Base-by-base conservation (phyloP, 371 early-diverging fungal genomes). In the Apophysomyces sp. region DNA sequence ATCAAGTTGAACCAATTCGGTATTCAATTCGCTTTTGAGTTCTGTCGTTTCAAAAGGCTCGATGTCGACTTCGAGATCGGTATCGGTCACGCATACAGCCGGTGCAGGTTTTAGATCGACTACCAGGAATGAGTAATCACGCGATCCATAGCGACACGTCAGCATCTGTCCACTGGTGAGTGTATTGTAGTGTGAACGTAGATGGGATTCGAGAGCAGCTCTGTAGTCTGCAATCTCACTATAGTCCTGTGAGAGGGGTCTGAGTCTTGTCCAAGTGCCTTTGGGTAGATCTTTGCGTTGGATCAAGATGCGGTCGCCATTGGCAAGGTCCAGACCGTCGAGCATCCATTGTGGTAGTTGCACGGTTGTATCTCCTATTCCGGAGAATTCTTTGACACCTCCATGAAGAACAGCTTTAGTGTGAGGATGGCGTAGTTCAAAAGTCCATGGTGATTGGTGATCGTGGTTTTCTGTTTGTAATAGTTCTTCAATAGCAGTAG, bases 51-150 rank as follows among this genome's bases (percentile, higher is more conserved):
- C 79, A 27, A 83, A 59, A 3, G 87, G 83, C 39, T 84, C 85
- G 52, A 94, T 84, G 60, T 94, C 94, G 8, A 94, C 89, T 32
- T 90, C 89, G 13, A 96, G 72, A 71, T 96, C 96, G 1, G 93
- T 92, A 66, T 96, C 92, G 4, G 92, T 86, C 6, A 87, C 82
- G 37, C 80, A 87, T 11, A 89, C 92, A 32, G 83, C 90, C 24
- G 69, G 68, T 8, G 71, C 75, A 0, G 93, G 92, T 68, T 89
- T 83, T 8, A 93, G 71, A 13, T 90, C 87, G 6, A 77, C 74
- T 0, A 94, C 88, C 18, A 86, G 65, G 59, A 94, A 93, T 4
- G 72, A 69, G 65, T 85, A 82, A 1, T 61, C 58, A 5, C 72
- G 68, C 1, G 74, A 74, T 4, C 84, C 89, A 31, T 89, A 86